Evolutionary conservation across 306 rosid species (phyloP), one percentile per base, ranked within the genome.

Genomic region (Cicer yamashitae): DNA sequence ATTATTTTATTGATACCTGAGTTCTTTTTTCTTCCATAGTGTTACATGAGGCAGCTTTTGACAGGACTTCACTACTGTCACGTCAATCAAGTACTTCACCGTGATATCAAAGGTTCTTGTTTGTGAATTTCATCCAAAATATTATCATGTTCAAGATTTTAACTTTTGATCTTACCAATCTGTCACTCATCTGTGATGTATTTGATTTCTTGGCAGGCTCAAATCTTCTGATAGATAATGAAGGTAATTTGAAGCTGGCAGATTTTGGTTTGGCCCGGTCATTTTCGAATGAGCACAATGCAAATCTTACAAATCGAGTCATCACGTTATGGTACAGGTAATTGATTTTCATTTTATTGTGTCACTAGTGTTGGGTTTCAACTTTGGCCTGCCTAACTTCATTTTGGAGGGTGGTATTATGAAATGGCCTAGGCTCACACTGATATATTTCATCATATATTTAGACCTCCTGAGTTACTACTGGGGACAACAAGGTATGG

Each of bases 291-390:
- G 87, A 90, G 66, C 84, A 86, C 39, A 85, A 81, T 37, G 96
- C 88, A 78, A 85, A 83, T 81, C 91, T 86, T 81, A 90, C 96
- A 1, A 90, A 90, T 82, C 88, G 92, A 65, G 96, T 90, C 50
- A 86, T 90, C 53, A 90, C 96, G 38, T 86, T 90, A 73, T 90
- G 96, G 92, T 90, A 90, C 75, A 85, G 96, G 96, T 90, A 77
- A 71, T 39, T 15, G 52, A 60, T 68, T 38, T 68, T 34, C 43
- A n/a, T 46, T 8, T 14, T 17, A 38, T 48, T 44, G 37, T 14
- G 43, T 12, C 4, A 15, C 50, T 46, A 5, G 37, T 25, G 17
- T 58, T 44, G 48, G 38, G 30, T 48, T 46, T 57, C 68, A 67
- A 34, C 40, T 57, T 46, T 77, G 50, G 52, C 17, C 1, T 67